These are phyloP conservation scores for Cercophora scortea DNA, from an alignment of 495 filamentous ascomycete species.

Conservation along the genomic window DNA sequence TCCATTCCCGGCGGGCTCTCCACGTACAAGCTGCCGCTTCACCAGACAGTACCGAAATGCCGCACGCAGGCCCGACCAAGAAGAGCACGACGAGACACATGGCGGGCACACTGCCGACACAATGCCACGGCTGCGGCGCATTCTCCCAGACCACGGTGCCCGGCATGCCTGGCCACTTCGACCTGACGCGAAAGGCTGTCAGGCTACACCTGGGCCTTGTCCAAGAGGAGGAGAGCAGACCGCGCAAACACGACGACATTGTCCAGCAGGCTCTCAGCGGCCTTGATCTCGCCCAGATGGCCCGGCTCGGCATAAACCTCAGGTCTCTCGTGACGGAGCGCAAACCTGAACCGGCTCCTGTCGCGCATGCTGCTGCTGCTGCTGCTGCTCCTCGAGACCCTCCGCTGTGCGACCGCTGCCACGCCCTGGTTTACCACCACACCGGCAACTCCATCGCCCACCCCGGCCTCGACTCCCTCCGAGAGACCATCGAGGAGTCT, in stretches of 20 bases:
- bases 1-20: constrained; percentile 12
- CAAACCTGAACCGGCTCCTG: constrained; percentile 1
- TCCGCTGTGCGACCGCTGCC: constrained; percentile 80
- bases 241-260: constrained; percentile 23
- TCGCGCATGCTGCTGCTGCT: not conserved
- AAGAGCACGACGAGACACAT: not conserved
- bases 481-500: constrained; percentile 74
- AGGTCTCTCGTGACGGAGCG: constrained; percentile 12
- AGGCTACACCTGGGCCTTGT: constrained; percentile 34
- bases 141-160: constrained; percentile 62
- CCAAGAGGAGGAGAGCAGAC: constrained; percentile 10
- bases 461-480: constrained; percentile 68
- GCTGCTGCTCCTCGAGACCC: not conserved
- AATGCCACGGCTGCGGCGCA: constrained; percentile 87
- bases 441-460: constrained; percentile 61
- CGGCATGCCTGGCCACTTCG: constrained; percentile 72
- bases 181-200: constrained; percentile 44
- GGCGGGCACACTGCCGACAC: constrained; percentile 39
- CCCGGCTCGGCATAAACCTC: constrained; percentile 33
- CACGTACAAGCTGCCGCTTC: constrained; percentile 17
- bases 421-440: constrained; percentile 68
- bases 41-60: not conserved
- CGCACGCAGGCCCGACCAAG: not conserved
- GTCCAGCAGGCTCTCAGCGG: constrained; percentile 30
- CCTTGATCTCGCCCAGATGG: constrained; percentile 34